phyloP scores from a whole-genome alignment of 2,329 filamentous ascomycete genomes.

The Phialophora macrospora region DNA sequence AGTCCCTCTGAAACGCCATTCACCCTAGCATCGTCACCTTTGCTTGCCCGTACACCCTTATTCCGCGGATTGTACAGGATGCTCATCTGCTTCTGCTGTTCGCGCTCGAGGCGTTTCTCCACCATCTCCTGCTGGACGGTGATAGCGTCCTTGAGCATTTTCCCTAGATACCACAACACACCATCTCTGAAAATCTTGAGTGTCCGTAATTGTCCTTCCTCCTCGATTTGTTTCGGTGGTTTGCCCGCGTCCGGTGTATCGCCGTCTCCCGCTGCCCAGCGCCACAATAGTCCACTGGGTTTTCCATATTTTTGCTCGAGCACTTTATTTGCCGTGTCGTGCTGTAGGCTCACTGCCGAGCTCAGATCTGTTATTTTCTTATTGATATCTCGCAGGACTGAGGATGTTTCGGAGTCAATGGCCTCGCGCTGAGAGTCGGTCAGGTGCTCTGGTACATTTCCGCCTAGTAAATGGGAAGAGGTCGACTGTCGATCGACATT shows the following conservation, averaged over 20 bases:
- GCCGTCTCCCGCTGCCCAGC: slow-evolving; percentile 64
- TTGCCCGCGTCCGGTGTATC: slow-evolving; percentile 56
- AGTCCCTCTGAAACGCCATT: slow-evolving; percentile 2
- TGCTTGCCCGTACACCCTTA: slow-evolving; percentile 29
- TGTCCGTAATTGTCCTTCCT: slow-evolving; percentile 72
- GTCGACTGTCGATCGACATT: slow-evolving; percentile 42
- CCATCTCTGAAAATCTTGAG: slow-evolving; percentile 76
- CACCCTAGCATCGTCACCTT: slow-evolving; percentile 1
- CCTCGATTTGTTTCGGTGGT: slow-evolving; percentile 69
- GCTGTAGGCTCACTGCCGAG: slow-evolving; percentile 79
- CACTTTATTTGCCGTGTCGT: slow-evolving; percentile 72
- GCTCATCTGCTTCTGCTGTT: slow-evolving; percentile 88
- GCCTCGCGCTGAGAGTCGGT: slow-evolving; percentile 82
- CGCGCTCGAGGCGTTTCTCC: slow-evolving; percentile 80
- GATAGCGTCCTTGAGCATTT: slow-evolving; percentile 75
- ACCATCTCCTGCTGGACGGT: slow-evolving; percentile 88
- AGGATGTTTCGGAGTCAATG: slow-evolving; percentile 85
- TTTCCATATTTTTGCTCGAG: slow-evolving; percentile 73
- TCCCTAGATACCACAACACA: slow-evolving; percentile 79
- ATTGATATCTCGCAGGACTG: slow-evolving; percentile 83
- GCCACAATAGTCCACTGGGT: slow-evolving; percentile 62
- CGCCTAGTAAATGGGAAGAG: slow-evolving; percentile 44
- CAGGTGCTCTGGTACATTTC: slow-evolving; percentile 59
- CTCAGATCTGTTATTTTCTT: slow-evolving; percentile 77
- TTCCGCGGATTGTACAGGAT: slow-evolving; percentile 71